Base-by-base conservation (phyloP, 106 monocot genomes). In the Phalaenopsis aphrodite region DNA sequence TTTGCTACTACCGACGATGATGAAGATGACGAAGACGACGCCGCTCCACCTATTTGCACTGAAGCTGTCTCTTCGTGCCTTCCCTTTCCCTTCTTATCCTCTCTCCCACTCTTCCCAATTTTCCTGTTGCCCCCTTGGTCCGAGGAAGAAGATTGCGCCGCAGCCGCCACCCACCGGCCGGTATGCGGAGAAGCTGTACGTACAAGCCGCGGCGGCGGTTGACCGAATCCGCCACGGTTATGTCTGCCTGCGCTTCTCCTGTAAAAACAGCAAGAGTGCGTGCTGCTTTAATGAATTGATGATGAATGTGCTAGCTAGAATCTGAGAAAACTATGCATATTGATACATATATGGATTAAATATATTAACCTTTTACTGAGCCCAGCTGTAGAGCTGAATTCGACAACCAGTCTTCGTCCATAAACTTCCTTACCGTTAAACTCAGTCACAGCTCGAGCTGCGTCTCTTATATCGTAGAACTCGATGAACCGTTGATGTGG, bases 401-500 rank as follows among this genome's bases (percentile, higher is more conserved):
- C 89, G 42, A 98, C 80, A 17, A 81, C 57, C 36, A 92, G 61
- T 1, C 83, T 85, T 41, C 85, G 78, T 6, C 97, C 92, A 19
- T 75, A 57, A 41, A 98, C 56, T 49, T 90, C 90, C 46, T 85
- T 86, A 7, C 92, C 90, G 75, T 91, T 85, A 46, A 98, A 91
- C 56, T 89, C 90, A 1, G 41, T 12, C 30, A 87, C 80, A 12
- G 98, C 98, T 4, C 88, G 84, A 2, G 84, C 86, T 1, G 98
- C 98, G 80, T 98, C 94, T n/a, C 98, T 77, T 18, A 84, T 85
- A 84, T 98, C 98, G 86, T 82, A 98, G 87, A 91, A 98, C 82
- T 98, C 94, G 16, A 98, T 89, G 23, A 91, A 85, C 77, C 85
- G 89, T 80, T 91, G 80, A n/a, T 83, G 72, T 5, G 82, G 86